Base-by-base conservation (phyloP, 805 yeast species). In the Maudiozyma saulgeensis region DNA sequence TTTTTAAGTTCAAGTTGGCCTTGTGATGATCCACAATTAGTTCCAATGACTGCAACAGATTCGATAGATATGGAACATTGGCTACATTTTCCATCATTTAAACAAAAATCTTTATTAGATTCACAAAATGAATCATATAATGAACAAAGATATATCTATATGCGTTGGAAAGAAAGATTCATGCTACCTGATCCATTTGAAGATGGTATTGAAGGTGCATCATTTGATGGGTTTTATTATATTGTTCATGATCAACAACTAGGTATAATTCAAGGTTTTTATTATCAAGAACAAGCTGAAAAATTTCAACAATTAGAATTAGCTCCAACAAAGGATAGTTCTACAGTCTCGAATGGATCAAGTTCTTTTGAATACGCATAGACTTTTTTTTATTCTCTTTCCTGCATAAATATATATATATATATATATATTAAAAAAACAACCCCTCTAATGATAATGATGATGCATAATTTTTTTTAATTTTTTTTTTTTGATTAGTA, bases 111-210 rank as follows among this genome's bases (percentile, higher is more conserved):
- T 18, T 13, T 35, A 18, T n/a, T 13, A 8, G 55, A 49, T 49
- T 3, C 48, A 52, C 48, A 51, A 51, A 45, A 52, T 47, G 56
- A 52, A 37, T 59, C 70, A 51, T 68, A 60, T 46, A 46, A 67
- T 41, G 56, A 70, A 44, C 68, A 73, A 53, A 75, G 80, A 50
- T 76, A 70, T 58, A 67, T 90, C 6, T 90, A 81, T 63, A 90
- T 90, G 96, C 75, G 96, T 56, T 90, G 98, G 98, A 90, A 90
- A 68, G 98, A 90, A 66, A 79, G 81, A 59, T 88, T 88, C 60
- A 68, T 90, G 52, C 81, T 86, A 8, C 95, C 96, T 0, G 95
- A 88, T 67, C 81, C 88, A 69, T 64, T 58, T 77, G 50, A 71
- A 69, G 46, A 44, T 18, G 8, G 43, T 0, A 54, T 91, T 78